Conservation (phyloP, 108 stramenopile species). For the Cyclotella distinguenda region DNA sequence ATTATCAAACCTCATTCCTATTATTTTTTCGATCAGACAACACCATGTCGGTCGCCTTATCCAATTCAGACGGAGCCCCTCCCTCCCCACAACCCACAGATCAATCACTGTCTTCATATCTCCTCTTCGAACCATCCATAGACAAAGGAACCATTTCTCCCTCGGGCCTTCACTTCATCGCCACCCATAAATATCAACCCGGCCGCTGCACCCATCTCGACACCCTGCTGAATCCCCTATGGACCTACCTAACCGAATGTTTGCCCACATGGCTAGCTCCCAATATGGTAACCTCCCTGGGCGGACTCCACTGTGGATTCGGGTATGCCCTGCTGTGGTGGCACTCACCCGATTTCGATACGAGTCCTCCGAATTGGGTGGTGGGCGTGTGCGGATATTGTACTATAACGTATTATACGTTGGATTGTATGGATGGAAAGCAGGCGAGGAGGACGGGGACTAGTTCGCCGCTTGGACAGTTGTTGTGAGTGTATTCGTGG, state of each 20-base stretch:
- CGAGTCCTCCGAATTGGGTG: constrained; percentile 67
- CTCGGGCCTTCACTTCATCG: constrained; percentile 65
- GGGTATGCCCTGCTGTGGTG: constrained; percentile 58
- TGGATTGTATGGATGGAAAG: constrained; percentile 99
- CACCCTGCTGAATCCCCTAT: constrained; percentile 76
- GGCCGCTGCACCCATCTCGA: constrained; percentile 78
- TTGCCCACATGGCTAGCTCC: constrained; percentile 90
- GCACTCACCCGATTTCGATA: constrained; percentile 49
- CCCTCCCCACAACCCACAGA: constrained; percentile 14
- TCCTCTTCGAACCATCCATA: constrained; percentile 30
- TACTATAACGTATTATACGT: constrained; percentile 84
- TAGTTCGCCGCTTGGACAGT: constrained; percentile 91
- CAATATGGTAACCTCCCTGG: constrained; percentile 85
- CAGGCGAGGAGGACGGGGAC: constrained; percentile 91
- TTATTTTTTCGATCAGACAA: no score
- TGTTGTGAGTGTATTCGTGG: constrained; percentile 64
- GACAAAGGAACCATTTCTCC: constrained; percentile 27
- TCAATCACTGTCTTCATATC: constrained; percentile 32
- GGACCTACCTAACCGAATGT: constrained; percentile 73
- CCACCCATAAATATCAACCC: constrained; percentile 73
- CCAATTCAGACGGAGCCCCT: constrained; percentile 8
- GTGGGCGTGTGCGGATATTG: constrained; percentile 57
- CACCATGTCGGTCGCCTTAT: not conserved
- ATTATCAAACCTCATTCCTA: no score
- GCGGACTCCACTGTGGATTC: constrained; percentile 63